Conservation (phyloP, 352 stramenopile genomes). For the Phytophthora pseudosyringae region DNA sequence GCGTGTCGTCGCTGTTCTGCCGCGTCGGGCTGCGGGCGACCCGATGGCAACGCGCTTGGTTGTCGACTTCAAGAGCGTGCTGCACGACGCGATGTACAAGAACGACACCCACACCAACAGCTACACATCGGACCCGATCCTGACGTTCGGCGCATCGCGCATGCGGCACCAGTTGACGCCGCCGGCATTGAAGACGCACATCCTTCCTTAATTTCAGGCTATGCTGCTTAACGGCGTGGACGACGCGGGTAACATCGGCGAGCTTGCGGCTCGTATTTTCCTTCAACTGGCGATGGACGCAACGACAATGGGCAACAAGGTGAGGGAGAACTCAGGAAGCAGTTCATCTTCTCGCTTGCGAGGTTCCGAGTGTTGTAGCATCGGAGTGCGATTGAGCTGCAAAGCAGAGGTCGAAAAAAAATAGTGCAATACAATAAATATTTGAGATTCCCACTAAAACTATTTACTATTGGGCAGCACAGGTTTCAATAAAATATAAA, state of each 20-base stretch:
- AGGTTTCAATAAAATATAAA: no score
- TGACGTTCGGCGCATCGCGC: neutral
- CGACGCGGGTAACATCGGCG: constrained; percentile 7
- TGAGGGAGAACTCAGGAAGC: neutral
- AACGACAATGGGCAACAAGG: neutral
- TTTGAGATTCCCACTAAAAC: no score
- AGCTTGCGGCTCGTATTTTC: neutral
- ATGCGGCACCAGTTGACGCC: neutral
- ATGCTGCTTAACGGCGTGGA: constrained; percentile 4
- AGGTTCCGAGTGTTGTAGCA: no score
- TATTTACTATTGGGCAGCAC: no score
- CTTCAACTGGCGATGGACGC: constrained; percentile 11
- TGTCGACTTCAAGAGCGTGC: no score
- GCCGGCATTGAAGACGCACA: neutral
- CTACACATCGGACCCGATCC: neutral
- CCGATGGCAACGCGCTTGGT: constrained; percentile 13
- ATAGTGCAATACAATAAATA: no score
- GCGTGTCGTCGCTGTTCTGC: constrained; percentile 29
- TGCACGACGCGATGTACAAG: no score
- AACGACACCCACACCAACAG: neutral
- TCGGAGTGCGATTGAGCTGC: no score
- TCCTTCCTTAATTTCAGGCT: neutral
- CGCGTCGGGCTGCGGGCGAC: neutral
- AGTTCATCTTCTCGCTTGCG: no score
- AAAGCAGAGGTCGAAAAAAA: no score